phyloP scores from a whole-genome alignment of 208 protist species.

The Trypanosoma grayi region DNA sequence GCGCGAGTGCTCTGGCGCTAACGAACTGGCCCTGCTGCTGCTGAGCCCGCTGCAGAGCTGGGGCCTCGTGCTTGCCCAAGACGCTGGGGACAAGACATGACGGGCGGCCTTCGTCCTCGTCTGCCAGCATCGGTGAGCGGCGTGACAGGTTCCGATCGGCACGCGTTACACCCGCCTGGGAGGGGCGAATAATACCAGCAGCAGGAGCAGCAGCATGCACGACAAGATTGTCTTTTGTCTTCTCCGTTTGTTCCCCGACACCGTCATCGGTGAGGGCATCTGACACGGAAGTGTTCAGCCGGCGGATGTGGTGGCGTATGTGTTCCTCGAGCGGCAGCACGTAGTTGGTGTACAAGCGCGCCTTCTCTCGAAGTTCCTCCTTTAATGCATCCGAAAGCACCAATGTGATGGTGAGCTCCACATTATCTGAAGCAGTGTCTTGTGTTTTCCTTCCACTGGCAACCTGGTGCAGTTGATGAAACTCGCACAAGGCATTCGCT shows the following conservation, averaged over 20 bases:
- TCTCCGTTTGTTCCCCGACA: constrained; percentile 1
- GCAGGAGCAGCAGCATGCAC: neutral
- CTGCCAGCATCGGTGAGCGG: constrained; percentile 57
- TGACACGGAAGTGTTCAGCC: constrained; percentile 32
- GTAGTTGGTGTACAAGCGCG: constrained; percentile 69
- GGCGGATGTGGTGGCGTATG: constrained; percentile 35
- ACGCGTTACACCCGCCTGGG: constrained; percentile 12
- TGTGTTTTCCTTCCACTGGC: neutral
- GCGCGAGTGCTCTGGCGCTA: constrained; percentile 62
- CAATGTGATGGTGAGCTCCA: constrained; percentile 45
- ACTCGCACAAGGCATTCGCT: constrained; percentile 38
- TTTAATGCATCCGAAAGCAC: constrained; percentile 48
- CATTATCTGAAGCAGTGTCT: constrained; percentile 17
- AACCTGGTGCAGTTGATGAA: neutral
- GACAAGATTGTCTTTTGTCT: constrained; percentile 8
- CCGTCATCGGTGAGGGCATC: neutral
- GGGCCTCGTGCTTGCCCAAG: constrained; percentile 40
- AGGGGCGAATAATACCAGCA: constrained; percentile 21
- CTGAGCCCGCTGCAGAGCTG: constrained; percentile 22
- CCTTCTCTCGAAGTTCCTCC: constrained; percentile 59
- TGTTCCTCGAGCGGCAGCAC: constrained; percentile 51
- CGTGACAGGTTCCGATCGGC: constrained; percentile 25
- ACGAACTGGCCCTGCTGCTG: constrained; percentile 22
- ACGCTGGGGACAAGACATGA: constrained; percentile 52
- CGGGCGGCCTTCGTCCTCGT: constrained; percentile 54